A percentile compares a stretch with the other conserved stretches of the same genome.
These are phyloP conservation scores for Stephania yunnanensis DNA, from an alignment of 164 flowering plant species.

Conservation along the genomic window DNA sequence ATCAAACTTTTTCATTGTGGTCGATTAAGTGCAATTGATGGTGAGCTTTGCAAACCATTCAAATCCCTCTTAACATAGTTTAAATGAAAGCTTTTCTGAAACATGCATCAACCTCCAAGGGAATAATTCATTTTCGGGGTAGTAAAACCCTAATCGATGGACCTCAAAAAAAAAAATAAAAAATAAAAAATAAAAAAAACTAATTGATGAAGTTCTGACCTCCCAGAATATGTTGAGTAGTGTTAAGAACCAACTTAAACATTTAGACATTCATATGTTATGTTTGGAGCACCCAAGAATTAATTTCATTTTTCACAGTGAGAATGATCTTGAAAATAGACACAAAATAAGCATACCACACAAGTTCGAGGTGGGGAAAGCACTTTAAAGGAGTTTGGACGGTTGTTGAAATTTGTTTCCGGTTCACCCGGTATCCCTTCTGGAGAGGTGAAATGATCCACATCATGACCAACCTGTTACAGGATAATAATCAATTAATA, in stretches of 20 bases:
- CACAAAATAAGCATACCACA: slow-evolving; percentile 48
- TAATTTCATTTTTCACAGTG: background rate
- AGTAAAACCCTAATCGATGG: no score
- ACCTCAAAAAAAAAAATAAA: no score
- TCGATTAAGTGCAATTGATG: no score
- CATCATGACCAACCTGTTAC: slow-evolving; percentile 76
- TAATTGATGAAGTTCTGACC: background rate
- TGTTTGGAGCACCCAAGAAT: background rate
- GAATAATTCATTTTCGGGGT: no score
- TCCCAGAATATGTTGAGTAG: background rate
- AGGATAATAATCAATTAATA: slow-evolving; percentile 5
- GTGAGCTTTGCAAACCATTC: no score
- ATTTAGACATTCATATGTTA: background rate
- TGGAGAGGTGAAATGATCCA: slow-evolving; percentile 91
- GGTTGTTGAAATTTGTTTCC: slow-evolving; percentile 93
- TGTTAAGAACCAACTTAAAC: background rate
- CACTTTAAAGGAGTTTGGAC: slow-evolving; percentile 88
- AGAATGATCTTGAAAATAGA: background rate
- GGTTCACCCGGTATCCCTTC: slow-evolving; percentile 96
- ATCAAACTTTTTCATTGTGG: no score
- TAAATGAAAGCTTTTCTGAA: no score
- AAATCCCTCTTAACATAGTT: no score
- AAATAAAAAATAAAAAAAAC: no score
- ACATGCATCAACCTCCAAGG: no score
- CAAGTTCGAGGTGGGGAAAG: slow-evolving; percentile 89